A percentile compares a stretch with the other conserved stretches of the same genome.
Evolutionary conservation across 176 grass and related monocot species (phyloP).

Genomic region (Hsuehochloa calcarea): DNA sequence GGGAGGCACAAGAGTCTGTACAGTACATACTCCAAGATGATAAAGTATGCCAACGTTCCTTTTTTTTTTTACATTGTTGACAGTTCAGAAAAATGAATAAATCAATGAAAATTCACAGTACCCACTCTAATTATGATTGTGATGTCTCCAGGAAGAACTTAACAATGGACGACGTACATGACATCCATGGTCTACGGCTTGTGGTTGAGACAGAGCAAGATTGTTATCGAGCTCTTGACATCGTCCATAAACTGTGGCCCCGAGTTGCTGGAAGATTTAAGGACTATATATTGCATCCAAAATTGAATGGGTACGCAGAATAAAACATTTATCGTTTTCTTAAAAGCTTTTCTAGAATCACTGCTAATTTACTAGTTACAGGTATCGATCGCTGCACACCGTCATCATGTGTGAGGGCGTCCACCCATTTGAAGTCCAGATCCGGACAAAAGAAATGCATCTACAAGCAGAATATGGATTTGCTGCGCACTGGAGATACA

Average conservation of each 20-base stretch:
- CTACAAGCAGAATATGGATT: slow-evolving; percentile 85
- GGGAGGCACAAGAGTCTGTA: slow-evolving; percentile 92
- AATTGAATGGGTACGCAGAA: slow-evolving; percentile 70
- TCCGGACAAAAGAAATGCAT: slow-evolving; percentile 94
- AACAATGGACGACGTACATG: slow-evolving; percentile 74
- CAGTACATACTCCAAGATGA: slow-evolving; percentile 85
- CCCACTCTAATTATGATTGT: slow-evolving; percentile 1
- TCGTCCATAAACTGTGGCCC: slow-evolving; percentile 77
- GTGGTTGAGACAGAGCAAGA: slow-evolving; percentile 82
- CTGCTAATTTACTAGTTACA: slow-evolving; percentile 39
- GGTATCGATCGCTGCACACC: slow-evolving; percentile 82
- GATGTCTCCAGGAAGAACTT: slow-evolving; percentile 69
- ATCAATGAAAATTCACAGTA: neutral
- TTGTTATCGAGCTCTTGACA: slow-evolving; percentile 73
- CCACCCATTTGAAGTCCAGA: slow-evolving; percentile 88
- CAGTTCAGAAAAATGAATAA: slow-evolving; percentile 11
- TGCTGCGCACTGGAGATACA: slow-evolving; percentile 95
- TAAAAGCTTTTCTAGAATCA: neutral
- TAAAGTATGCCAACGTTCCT: slow-evolving; percentile 53
- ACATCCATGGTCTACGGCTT: slow-evolving; percentile 87
- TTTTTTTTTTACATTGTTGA: slow-evolving; percentile 11
- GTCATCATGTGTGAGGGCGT: slow-evolving; percentile 49
- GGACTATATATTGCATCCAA: slow-evolving; percentile 80
- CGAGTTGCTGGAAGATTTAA: slow-evolving; percentile 67
- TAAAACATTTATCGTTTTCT: neutral